Base-by-base conservation (phyloP, 2,329 filamentous ascomycete species). In the Orbilia oligospora region DNA sequence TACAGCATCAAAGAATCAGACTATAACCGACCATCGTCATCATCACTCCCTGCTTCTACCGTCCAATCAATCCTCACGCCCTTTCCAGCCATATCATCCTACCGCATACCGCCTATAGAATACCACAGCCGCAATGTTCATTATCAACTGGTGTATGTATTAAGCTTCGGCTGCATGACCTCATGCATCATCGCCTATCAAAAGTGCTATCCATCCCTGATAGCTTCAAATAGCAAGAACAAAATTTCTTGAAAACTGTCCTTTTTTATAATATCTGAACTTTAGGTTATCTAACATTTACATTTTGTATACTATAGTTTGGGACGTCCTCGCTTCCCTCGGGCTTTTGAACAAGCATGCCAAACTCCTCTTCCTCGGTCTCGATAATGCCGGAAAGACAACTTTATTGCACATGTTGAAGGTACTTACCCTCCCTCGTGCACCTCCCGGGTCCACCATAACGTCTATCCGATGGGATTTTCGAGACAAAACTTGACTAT, bases 371-470 rank as follows among this genome's bases (percentile, higher is more conserved):
- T 97, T 97, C 87, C 90, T 97, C 81, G 94, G 94, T 82, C 91
- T 97, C 80, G 94, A 97, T 85, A 97, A 97, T 87, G 94, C 94
- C 65, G 94, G 94, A 86, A 97, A 97, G 89, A 97, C 94, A 68
- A 97, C 94, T 53, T 88, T 97, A 82, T 87, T 97, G 84, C 94
- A 97, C 86, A 97, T 97, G 94, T 86, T 97, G 86, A 97, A 97
- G 92, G 92, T 94, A 85, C 83, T 20, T 85, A 41, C 70, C 38
- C 58, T 67, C 66, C 72, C 53, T 71, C 49, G 61, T 48, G 46
- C 49, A 58, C 49, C 0, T 16, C 56, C 61, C 63, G 61, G 53
- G 69, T 61, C 12, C 41, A 27, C 27, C 27, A 36, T 53, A 20
- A 27, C n/a, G 56, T 48, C 8, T 33, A 64, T 75, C 58, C 38